Evolutionary conservation across 2,329 filamentous ascomycete species (phyloP).

Genomic region (Atkinsonella hypoxylon): DNA sequence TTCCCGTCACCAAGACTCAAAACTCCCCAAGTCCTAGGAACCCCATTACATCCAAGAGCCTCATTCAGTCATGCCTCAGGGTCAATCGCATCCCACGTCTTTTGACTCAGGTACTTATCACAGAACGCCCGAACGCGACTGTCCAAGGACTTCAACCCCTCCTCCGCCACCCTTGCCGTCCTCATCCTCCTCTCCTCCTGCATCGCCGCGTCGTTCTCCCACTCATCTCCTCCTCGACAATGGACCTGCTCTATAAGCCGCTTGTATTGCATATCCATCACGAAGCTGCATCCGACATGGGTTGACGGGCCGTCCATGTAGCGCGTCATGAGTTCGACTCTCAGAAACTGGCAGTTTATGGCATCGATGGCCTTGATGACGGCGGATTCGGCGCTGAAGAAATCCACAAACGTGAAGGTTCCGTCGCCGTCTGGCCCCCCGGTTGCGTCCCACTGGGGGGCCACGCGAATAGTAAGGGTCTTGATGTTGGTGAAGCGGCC

Average conservation of each 20-base stretch:
- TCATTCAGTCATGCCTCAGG: neutral
- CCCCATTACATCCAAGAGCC: neutral
- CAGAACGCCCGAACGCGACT: conserved; percentile 6
- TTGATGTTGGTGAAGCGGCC: conserved; percentile 19
- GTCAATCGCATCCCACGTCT: neutral
- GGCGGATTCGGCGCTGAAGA: conserved; percentile 19
- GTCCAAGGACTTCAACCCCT: conserved; percentile 4
- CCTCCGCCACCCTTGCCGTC: neutral
- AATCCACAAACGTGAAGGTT: conserved; percentile 23
- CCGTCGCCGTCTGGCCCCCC: neutral
- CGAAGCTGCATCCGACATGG: conserved; percentile 6
- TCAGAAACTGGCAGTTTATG: conserved; percentile 24
- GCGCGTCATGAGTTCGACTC: conserved; percentile 20
- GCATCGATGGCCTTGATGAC: conserved; percentile 20
- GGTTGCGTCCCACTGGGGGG: conserved; percentile 13
- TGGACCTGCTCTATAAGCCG: neutral
- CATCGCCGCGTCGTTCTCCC: conserved; percentile 12
- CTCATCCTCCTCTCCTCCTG: conserved; percentile 1
- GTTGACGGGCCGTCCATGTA: conserved; percentile 1
- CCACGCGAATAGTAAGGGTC: conserved; percentile 30
- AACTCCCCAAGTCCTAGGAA: neutral
- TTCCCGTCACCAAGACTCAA: neutral
- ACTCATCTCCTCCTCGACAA: conserved; percentile 5
- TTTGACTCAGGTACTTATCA: neutral
- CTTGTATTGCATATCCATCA: conserved; percentile 9